phyloP scores from a whole-genome alignment of 345 rosid species.

The Rhizophora apiculata region DNA sequence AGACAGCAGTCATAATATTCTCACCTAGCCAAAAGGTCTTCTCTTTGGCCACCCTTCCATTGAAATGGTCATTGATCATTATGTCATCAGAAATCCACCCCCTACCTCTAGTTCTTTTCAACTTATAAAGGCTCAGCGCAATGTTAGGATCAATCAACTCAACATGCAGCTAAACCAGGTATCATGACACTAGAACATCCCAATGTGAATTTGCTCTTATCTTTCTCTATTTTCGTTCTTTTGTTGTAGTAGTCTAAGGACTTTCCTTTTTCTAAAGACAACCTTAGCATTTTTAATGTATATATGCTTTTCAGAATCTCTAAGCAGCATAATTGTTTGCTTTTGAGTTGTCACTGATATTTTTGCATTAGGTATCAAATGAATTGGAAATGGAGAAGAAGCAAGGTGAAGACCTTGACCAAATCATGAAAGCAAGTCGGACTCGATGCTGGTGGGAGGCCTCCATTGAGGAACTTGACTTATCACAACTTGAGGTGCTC shows the following conservation, averaged over 20 bases:
- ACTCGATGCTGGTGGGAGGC: constrained; percentile 50
- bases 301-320: too few species aligned
- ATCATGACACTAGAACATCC: background rate
- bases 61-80: constrained; percentile 12
- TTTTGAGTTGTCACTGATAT: background rate
- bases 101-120: constrained; percentile 20
- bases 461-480: constrained; percentile 28
- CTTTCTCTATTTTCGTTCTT: background rate
- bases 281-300: too few species aligned
- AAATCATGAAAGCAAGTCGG: constrained; percentile 20
- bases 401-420: constrained; percentile 35
- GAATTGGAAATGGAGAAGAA: constrained; percentile 46
- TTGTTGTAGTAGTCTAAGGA: background rate
- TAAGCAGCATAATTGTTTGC: background rate
- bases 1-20: constrained; percentile 10
- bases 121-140: constrained; percentile 45
- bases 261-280: background rate
- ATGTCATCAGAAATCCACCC: constrained; percentile 17
- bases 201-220: background rate
- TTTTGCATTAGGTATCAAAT: constrained; percentile 7
- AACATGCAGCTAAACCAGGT: constrained; percentile 31
- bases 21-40: constrained; percentile 19
- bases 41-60: constrained; percentile 26
- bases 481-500: constrained; percentile 35
- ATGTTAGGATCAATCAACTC: constrained; percentile 39